phyloP scores from a whole-genome alignment of 1,284 basidiomycete species.

The Ceratobasidium sp. region DNA sequence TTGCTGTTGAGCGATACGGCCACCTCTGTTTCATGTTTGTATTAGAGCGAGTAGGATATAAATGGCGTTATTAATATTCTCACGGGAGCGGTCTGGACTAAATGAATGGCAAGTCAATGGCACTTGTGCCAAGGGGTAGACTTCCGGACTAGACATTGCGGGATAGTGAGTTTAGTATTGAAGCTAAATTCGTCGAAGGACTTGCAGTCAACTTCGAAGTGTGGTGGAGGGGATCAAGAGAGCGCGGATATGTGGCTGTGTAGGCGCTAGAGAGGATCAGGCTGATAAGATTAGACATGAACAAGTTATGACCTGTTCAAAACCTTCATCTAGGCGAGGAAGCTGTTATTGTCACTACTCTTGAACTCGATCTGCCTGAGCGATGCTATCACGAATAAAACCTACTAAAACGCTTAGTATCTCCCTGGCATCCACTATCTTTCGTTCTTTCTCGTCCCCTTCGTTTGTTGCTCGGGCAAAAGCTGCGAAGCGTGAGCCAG shows the following conservation, averaged over 20 bases:
- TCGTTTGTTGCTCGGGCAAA: constrained; percentile 18
- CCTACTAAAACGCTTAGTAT: neutral
- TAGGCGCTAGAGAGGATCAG: neutral
- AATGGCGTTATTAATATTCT: constrained; percentile 52
- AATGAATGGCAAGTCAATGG: constrained; percentile 94
- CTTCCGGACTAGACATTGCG: constrained; percentile 77
- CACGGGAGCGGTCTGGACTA: constrained; percentile 88
- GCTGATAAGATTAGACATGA: constrained; percentile 4
- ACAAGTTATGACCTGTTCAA: neutral
- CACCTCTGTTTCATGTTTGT: constrained; percentile 69
- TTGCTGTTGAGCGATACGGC: constrained; percentile 92
- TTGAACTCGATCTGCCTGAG: too few relatives aligned
- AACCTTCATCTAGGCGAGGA: neutral
- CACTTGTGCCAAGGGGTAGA: constrained; percentile 79
- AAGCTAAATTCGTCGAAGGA: constrained; percentile 66
- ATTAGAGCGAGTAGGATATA: constrained; percentile 36
- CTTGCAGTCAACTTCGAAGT: constrained; percentile 73
- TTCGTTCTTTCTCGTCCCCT: constrained; percentile 18
- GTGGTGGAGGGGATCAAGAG: constrained; percentile 11
- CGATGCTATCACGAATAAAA: neutral
- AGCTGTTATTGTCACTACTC: too few relatives aligned
- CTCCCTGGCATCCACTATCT: neutral
- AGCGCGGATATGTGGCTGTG: neutral
- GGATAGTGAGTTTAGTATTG: neutral
- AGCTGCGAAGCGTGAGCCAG: constrained; percentile 26